These are phyloP conservation scores for Cicer chorassanicum DNA, from an alignment of 306 rosid genomes.

Conservation along the genomic window DNA sequence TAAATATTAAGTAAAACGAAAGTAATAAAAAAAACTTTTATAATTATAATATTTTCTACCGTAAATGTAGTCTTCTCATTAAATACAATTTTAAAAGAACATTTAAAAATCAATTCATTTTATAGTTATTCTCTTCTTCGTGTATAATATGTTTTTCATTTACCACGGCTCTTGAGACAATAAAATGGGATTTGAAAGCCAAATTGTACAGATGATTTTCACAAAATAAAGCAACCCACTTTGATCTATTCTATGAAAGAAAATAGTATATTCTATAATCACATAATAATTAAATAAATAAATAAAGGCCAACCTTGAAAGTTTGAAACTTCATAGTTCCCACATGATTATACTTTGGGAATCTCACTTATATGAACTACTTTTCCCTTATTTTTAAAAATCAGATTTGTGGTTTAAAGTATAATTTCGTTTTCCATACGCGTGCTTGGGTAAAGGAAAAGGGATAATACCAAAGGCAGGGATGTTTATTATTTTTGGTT, in stretches of 20 bases:
- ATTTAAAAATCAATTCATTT: no score
- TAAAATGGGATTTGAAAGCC: no score
- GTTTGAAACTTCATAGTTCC: slow-evolving; percentile 50
- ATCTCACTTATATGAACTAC: slow-evolving; percentile 49
- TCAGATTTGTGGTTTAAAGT: slow-evolving; percentile 28
- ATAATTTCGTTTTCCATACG: slow-evolving; percentile 45
- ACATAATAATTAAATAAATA: slow-evolving; percentile 3
- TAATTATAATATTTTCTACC: no score
- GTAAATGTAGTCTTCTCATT: no score
- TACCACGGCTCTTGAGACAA: no score
- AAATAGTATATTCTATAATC: slow-evolving; percentile 26
- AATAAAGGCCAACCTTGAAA: slow-evolving; percentile 38
- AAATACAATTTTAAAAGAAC: no score
- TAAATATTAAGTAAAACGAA: no score
- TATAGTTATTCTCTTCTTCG: no score
- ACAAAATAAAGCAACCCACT: slow-evolving; percentile 36
- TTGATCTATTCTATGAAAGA: slow-evolving; percentile 48
- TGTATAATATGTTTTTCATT: no score
- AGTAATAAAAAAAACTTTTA: no score
- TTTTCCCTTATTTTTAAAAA: slow-evolving; percentile 44
- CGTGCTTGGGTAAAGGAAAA: slow-evolving; percentile 44
- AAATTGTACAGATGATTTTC: no score
- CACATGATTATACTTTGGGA: slow-evolving; percentile 65
- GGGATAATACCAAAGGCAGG: not conserved
- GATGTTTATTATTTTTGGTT: not conserved